Evolutionary conservation across 129 eudicot species (phyloP).

Genomic region (Flaveria ramosissima): DNA sequence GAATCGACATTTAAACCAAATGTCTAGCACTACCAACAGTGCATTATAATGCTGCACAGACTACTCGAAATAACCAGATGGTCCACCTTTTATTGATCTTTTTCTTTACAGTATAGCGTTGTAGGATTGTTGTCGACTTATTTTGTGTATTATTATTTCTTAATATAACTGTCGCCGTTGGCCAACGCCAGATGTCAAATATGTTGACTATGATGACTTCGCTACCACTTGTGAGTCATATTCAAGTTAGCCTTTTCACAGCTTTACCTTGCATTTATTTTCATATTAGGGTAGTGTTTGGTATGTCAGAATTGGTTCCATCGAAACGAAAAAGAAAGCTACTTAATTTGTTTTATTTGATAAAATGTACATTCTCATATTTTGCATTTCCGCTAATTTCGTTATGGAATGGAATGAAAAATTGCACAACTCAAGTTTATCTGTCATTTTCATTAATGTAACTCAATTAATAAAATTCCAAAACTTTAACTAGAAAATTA

Average conservation of each 20-base stretch:
- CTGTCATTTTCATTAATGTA: not conserved
- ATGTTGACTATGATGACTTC: constrained; percentile 92
- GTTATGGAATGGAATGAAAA: no score
- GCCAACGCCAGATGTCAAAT: constrained; percentile 65
- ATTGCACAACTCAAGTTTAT: no score
- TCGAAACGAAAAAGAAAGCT: not conserved
- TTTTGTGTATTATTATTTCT: not conserved
- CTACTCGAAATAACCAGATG: constrained; percentile 79
- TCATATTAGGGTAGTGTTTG: no score
- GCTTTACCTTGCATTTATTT: no score
- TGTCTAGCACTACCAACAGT: constrained; percentile 78
- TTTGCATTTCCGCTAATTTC: no score
- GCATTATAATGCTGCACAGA: constrained; percentile 91
- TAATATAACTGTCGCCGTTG: constrained; percentile 18
- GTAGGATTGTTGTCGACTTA: constrained; percentile 16
- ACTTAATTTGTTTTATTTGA: not conserved
- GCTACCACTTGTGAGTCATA: constrained; percentile 66
- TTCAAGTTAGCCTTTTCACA: constrained; percentile 64
- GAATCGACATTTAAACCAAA: constrained; percentile 86
- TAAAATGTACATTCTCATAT: no score
- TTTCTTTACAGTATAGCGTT: constrained; percentile 10
- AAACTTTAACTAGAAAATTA: not conserved
- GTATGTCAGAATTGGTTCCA: no score
- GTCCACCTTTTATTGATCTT: constrained; percentile 38
- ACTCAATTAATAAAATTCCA: not conserved